Evolutionary conservation across 306 rosid genomes (phyloP), one percentile per base, ranked within the genome.

Genomic region (Corylus americana): DNA sequence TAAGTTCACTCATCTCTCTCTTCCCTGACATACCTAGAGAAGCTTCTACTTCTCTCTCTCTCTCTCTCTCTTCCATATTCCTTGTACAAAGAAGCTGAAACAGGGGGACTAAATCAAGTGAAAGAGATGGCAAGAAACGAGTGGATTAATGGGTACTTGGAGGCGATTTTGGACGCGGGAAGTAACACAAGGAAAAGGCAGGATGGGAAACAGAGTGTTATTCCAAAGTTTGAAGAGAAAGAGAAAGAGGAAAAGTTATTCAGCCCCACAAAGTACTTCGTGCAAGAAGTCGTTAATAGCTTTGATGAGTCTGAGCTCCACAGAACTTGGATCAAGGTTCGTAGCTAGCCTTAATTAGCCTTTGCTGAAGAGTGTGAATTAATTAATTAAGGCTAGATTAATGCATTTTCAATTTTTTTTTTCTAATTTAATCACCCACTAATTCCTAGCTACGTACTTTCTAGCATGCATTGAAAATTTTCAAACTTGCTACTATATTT

Each of bases 271-370:
- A 88, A 83, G 70, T 92, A 92, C 86, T 92, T 92, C 27, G 97
- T 92, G 11, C 87, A 92, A 75, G 91, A 90, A 80, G 94, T 88
- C 48, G 85, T 92, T 49, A 87, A 87, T 72, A 85, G 89, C 88
- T 87, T 88, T 49, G 94, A 90, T 74, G 94, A 92, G 85, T 83
- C 90, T 69, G 94, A 92, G 39, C 88, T 92, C 77, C 83, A 92
- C 89, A 86, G 89, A n/a, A 90, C 97, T n/a, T 92, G 97, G 97
- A 87, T 82, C 85, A 88, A 89, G 94, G 97, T 84, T 77, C 8
- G 66, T 20, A 51, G 27, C 18, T 39, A 73, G 59, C 22, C 42
- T 18, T n/a, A 63, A 2, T 5, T 66, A 20, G 9, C 11, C 17
- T 35, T 10, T 62, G 42, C 68, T 16, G 27, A 45, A 66, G 11